Base-by-base conservation (phyloP, 345 rosid species). In the Eucalyptus erythrocorys region DNA sequence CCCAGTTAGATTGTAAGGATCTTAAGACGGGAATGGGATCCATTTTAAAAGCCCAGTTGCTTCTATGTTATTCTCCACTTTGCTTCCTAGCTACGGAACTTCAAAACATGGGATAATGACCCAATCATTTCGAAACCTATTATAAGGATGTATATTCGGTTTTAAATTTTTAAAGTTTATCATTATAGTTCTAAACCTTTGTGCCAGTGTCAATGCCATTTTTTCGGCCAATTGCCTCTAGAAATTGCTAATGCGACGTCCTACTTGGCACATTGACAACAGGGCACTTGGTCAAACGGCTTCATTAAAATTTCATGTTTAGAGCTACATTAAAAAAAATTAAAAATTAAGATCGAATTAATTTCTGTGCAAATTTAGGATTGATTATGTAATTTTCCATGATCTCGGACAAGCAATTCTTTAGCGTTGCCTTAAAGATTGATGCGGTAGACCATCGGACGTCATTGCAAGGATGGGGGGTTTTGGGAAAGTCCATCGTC, bases 171-270 rank as follows among this genome's bases (percentile, higher is more conserved):
- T 51, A 0, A 51, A 19, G 19, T 51, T 51, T 51, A 51, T 3
- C 10, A 51, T 3, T 51, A 19, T 19, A 51, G 26, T 8, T 3
- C 57, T 51, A 19, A 51, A 51, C 57, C 26, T 51, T 51, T 51
- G 57, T 3, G 4, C 26, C 0, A 19, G 57, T 19, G 10, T 3
- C 57, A 7, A 7, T 51, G 57, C 5, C 57, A 7, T 51, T 19
- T 22, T 55, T 24, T 55, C 3, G 1, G 30, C 30, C 6, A 55
- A 55, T 2, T 55, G 61, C 61, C 61, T 24, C 13, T 1, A 0
- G 1, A 22, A 4, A 55, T 24, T 10, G 27, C 6, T 24, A 24
- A 55, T 0, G 13, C 6, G 0, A 24, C 0, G 30, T 55, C 30
- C 3, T 1, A 3, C 57, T 51, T 51, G 57, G 57, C 57, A 0